Conservation (phyloP, 2,329 filamentous ascomycete genomes). For the Didymella keratinophila region DNA sequence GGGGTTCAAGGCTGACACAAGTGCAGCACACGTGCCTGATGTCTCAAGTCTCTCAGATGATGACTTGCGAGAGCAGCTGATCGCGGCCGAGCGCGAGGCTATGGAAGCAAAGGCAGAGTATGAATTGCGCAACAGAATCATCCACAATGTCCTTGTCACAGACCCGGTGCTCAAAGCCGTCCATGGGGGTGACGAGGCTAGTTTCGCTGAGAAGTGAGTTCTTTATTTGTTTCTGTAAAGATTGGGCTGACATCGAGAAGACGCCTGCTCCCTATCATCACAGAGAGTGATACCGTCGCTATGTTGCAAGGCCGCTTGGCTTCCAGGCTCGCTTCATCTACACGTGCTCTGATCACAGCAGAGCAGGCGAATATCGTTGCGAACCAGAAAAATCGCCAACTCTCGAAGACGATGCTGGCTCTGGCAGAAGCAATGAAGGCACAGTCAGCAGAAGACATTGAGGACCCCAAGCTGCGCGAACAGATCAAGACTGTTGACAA, state of each 20-base stretch:
- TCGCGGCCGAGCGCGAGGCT: slow-evolving; percentile 67
- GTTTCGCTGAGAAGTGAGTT: slow-evolving; percentile 72
- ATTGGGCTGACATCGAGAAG: slow-evolving; percentile 52
- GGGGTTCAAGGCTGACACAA: slow-evolving; percentile 25
- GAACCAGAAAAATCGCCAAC: slow-evolving; percentile 67
- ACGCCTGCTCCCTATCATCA: slow-evolving; percentile 71
- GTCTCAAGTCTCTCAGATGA: slow-evolving; percentile 56
- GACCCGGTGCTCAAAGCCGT: slow-evolving; percentile 81
- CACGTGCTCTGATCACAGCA: slow-evolving; percentile 62
- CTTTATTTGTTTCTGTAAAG: background rate
- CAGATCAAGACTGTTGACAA: slow-evolving; percentile 67
- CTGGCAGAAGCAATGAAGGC: slow-evolving; percentile 66
- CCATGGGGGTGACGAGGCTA: slow-evolving; percentile 70
- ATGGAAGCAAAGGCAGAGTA: slow-evolving; percentile 75
- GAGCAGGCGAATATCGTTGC: slow-evolving; percentile 66
- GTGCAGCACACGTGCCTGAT: slow-evolving; percentile 38
- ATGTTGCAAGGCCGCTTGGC: slow-evolving; percentile 68
- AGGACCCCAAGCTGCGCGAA: slow-evolving; percentile 61
- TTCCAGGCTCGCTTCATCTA: slow-evolving; percentile 59
- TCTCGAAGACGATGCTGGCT: slow-evolving; percentile 69
- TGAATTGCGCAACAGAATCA: slow-evolving; percentile 72
- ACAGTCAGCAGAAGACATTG: slow-evolving; percentile 63
- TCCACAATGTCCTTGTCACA: slow-evolving; percentile 72
- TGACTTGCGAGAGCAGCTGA: slow-evolving; percentile 61
- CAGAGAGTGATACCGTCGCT: slow-evolving; percentile 72